These are phyloP conservation scores for Dioszegia aurantiaca DNA, from an alignment of 768 basidiomycete genomes.

Conservation along the genomic window DNA sequence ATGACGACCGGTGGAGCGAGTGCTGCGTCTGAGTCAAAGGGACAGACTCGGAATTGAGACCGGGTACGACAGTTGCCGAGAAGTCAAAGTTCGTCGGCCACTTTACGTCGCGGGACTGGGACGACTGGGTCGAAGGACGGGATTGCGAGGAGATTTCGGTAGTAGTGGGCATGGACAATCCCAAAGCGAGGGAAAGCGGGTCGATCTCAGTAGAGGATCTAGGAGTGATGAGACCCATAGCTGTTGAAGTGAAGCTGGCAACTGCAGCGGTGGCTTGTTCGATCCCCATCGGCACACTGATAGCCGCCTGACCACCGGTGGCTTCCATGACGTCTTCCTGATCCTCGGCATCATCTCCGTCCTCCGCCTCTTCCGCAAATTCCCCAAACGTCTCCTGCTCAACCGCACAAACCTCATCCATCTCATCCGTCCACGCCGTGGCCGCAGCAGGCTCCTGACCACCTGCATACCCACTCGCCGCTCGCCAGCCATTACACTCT, in stretches of 20 bases:
- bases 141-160: no score
- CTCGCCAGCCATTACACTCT: slow-evolving; percentile 93
- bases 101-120: no score
- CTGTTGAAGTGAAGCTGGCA: slow-evolving; percentile 13
- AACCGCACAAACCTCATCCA: slow-evolving; percentile 46
- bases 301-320: not conserved
- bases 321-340: slow-evolving; percentile 10
- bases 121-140: no score
- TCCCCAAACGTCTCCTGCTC: slow-evolving; percentile 49
- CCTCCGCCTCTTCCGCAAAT: slow-evolving; percentile 39
- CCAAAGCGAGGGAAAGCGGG: slow-evolving; percentile 1
- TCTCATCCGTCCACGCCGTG: slow-evolving; percentile 42
- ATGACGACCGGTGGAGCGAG: not conserved
- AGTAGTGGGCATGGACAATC: not conserved
- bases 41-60: slow-evolving; percentile 25
- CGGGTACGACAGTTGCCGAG: slow-evolving; percentile 4
- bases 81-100: no score
- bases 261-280: slow-evolving; percentile 11
- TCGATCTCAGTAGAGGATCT: slow-evolving; percentile 33
- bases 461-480: slow-evolving; percentile 59
- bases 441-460: not conserved
- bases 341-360: slow-evolving; percentile 27
- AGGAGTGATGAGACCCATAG: slow-evolving; percentile 35
- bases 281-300: slow-evolving; percentile 6
- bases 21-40: not conserved